Evolutionary conservation across 352 stramenopile genomes (phyloP).

Genomic region (Phytophthora sp.): DNA sequence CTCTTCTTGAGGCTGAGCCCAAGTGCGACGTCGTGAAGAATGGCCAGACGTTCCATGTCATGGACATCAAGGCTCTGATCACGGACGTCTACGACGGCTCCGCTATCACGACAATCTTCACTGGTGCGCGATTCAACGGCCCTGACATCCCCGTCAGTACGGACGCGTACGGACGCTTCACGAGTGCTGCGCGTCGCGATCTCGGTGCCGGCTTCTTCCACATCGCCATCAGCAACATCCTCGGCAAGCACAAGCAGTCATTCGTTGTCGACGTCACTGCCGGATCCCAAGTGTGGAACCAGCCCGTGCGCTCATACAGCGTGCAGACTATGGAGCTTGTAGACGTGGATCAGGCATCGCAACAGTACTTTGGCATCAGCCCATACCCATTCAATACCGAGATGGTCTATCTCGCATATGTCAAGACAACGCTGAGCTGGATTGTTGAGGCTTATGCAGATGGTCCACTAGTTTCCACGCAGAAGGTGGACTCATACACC

Average conservation of each 20-base stretch:
- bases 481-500: conserved; percentile 36
- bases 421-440: conserved; percentile 54
- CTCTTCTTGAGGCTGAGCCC: conserved; percentile 47
- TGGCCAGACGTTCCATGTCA: conserved; percentile 45
- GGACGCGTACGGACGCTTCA: conserved; percentile 57
- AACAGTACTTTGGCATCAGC: conserved; percentile 41
- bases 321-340: conserved; percentile 42
- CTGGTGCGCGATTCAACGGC: conserved; percentile 49
- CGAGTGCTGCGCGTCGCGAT: conserved; percentile 47
- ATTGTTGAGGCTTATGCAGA: conserved; percentile 50
- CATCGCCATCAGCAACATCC: conserved; percentile 52
- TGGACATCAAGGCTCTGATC: conserved; percentile 58
- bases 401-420: conserved; percentile 48
- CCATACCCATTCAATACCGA: conserved; percentile 58
- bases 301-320: conserved; percentile 54
- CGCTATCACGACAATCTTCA: conserved; percentile 43
- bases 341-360: conserved; percentile 26
- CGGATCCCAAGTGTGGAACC: conserved; percentile 59
- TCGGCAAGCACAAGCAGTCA: conserved; percentile 47
- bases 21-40: conserved; percentile 48
- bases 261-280: conserved; percentile 57
- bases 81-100: conserved; percentile 50
- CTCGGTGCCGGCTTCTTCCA: conserved; percentile 59
- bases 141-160: conserved; percentile 15
- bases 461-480: conserved; percentile 39